Base-by-base conservation (phyloP, 441 rosid species). In the Adansonia grandidieri region DNA sequence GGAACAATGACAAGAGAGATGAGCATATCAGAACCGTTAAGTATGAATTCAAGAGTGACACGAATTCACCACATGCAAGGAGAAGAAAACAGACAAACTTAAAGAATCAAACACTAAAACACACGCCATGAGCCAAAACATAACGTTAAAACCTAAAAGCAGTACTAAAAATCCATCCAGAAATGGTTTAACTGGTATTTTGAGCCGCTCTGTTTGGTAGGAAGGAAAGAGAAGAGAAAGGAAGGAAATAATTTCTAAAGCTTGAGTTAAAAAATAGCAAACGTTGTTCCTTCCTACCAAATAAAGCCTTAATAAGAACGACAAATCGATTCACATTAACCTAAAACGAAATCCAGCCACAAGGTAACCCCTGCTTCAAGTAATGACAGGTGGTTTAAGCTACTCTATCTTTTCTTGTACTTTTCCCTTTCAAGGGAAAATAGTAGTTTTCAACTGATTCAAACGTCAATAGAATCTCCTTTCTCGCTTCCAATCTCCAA, bases 171-270 rank as follows among this genome's bases (percentile, higher is more conserved):
- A 64, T 77, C 65, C 28, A 22, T 77, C 78, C 74, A n/a, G 9
- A 66, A 66, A 76, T 19, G 78, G 73, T 66, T 57, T 77, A 82
- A 73, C 75, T 54, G 77, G n/a, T n/a, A n/a, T n/a, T n/a, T n/a
- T n/a, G n/a, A n/a, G n/a, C n/a, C n/a, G n/a, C n/a, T n/a, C n/a
- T n/a, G n/a, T n/a, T n/a, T n/a, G n/a, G n/a, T n/a, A n/a, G n/a
- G n/a, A n/a, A n/a, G n/a, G n/a, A n/a, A n/a, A n/a, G n/a, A n/a
- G n/a, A 32, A 32, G 3, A 32, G 37, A 32, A 32, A 0, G 37
- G 37, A 50, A 50, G 28, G 28, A n/a, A n/a, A n/a, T n/a, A n/a
- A n/a, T n/a, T n/a, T n/a, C n/a, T n/a, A n/a, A n/a, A n/a, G n/a
- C n/a, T n/a, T n/a, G n/a, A n/a, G n/a, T n/a, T n/a, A n/a, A n/a